Conservation (phyloP, 2,329 filamentous ascomycete genomes). For the Alternaria novae-zelandiae region DNA sequence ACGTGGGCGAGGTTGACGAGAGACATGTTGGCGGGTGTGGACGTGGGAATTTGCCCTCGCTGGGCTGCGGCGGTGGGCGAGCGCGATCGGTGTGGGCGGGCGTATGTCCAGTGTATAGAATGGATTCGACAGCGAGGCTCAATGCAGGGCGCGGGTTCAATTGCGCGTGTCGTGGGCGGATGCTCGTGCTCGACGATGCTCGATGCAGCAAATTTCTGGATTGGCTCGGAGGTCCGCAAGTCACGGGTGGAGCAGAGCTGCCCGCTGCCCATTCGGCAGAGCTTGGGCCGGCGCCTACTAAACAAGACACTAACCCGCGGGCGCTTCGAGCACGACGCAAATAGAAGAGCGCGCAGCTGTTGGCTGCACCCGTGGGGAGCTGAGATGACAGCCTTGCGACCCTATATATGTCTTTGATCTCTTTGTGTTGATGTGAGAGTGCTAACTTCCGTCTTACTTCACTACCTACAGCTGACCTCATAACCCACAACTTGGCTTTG, state of each 20-base stretch:
- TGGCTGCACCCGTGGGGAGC: slow-evolving; percentile 19
- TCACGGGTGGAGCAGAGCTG: slow-evolving; percentile 23
- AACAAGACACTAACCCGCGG: slow-evolving; percentile 27
- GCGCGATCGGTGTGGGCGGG: slow-evolving; percentile 6
- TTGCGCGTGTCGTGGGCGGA: slow-evolving; percentile 27
- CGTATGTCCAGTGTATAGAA: too few species aligned
- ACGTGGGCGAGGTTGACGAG: slow-evolving; percentile 78
- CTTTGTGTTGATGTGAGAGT: slow-evolving; percentile 14
- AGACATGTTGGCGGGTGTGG: slow-evolving; percentile 61
- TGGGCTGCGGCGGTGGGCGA: slow-evolving; percentile 28
- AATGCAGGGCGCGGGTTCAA: slow-evolving; percentile 23
- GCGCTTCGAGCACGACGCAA: slow-evolving; percentile 46
- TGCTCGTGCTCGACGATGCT: slow-evolving; percentile 4
- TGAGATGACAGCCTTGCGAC: slow-evolving; percentile 15
- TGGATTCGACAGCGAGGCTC: slow-evolving; percentile 4
- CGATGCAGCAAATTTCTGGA: slow-evolving; percentile 39
- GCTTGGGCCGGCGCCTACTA: slow-evolving; percentile 25
- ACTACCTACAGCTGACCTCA: slow-evolving; percentile 4
- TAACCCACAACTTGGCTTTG: slow-evolving; percentile 3
- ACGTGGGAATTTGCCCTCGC: slow-evolving; percentile 31
- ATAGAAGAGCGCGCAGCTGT: slow-evolving; percentile 37
- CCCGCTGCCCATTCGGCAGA: slow-evolving; percentile 20
- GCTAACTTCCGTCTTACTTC: slow-evolving; percentile 17
- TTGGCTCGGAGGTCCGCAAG: slow-evolving; percentile 36
- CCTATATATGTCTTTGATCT: slow-evolving; percentile 26